Evolutionary conservation across 2,329 filamentous ascomycete species (phyloP), one percentile per base, ranked within the genome.

Genomic region (Neocucurbitaria cava): DNA sequence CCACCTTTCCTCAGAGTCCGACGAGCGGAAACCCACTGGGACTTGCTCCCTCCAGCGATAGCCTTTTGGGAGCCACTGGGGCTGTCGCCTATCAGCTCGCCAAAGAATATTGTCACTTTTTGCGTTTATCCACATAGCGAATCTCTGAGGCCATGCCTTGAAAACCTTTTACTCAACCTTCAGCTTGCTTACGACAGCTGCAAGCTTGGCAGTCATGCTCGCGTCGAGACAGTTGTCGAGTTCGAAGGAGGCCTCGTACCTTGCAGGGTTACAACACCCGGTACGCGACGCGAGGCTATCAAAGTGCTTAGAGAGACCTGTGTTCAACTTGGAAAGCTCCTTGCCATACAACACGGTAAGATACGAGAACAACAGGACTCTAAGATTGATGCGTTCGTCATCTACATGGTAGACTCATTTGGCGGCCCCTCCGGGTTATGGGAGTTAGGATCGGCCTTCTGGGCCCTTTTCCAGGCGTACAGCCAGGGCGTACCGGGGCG

Each of bases 61-160:
- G 78, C 83, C 1, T 96, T 95, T 68, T 96, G 91, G 92, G 91
- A 95, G 69, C 87, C 88, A 42, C 78, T 96, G 17, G 89, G 90
- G 0, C 81, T 96, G 1, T 86, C 86, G 1, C 91, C 91, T 3
- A 85, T 85, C 8, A 85, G 85, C 54, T 89, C 90, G 0, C 69
- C 80, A 7, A 96, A 96, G 72, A 85, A 94, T 56, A 78, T 95
- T 26, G 82, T 83, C 31, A 84, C 87, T 0, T 83, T 91, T 43
- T 91, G 89, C 68, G 79, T 95, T 1, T 89, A 88, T 59, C 90
- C 91, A 0, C 79, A 83, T 46, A 85, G 85, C 64, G 83, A 84
- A 24, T 87, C 88, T 1, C 78, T 94, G 64, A 74, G 78, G 33
- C 83, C 86, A 39, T 84, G 85, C 44, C 83, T 87, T 5, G 78